phyloP scores from a whole-genome alignment of 805 yeast genomes.

The Candida glaebosa region DNA sequence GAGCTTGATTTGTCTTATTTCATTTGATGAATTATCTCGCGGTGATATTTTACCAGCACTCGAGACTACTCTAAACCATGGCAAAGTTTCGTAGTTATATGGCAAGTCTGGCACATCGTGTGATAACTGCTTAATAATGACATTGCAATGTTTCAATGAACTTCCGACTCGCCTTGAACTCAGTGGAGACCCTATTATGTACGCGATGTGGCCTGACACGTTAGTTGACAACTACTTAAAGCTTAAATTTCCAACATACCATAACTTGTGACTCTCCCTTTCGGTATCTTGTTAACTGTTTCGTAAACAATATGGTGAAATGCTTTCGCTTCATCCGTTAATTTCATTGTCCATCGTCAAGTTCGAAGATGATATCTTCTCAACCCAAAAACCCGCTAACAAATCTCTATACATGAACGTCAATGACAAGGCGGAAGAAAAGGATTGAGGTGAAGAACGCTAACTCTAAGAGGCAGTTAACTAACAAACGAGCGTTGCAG shows the following conservation, averaged over 20 bases:
- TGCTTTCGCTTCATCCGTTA: slow-evolving; percentile 46
- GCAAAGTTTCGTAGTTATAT: slow-evolving; percentile 37
- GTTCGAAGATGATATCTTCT: slow-evolving; percentile 8
- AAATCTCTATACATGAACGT: too few relatives aligned
- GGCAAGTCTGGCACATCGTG: slow-evolving; percentile 14
- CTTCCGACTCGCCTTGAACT: slow-evolving; percentile 75
- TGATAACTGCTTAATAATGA: slow-evolving; percentile 21
- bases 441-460: too few relatives aligned
- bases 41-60: slow-evolving; percentile 63
- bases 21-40: slow-evolving; percentile 40
- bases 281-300: slow-evolving; percentile 51
- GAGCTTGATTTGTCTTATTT: slow-evolving; percentile 42
- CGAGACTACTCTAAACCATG: slow-evolving; percentile 80
- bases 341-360: slow-evolving; percentile 19
- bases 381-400: neutral
- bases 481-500: too few relatives aligned
- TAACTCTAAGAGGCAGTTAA: too few relatives aligned
- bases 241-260: slow-evolving; percentile 32
- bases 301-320: slow-evolving; percentile 63
- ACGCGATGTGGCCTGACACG: slow-evolving; percentile 59
- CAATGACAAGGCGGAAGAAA: too few relatives aligned
- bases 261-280: slow-evolving; percentile 65
- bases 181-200: slow-evolving; percentile 55
- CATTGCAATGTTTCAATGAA: slow-evolving; percentile 49
- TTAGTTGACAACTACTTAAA: slow-evolving; percentile 1